Percentiles rank a stretch among this genome's conserved stretches.
These are phyloP conservation scores for Bipolaris bicolor DNA, from an alignment of 2,329 filamentous ascomycete species.

Conservation along the genomic window DNA sequence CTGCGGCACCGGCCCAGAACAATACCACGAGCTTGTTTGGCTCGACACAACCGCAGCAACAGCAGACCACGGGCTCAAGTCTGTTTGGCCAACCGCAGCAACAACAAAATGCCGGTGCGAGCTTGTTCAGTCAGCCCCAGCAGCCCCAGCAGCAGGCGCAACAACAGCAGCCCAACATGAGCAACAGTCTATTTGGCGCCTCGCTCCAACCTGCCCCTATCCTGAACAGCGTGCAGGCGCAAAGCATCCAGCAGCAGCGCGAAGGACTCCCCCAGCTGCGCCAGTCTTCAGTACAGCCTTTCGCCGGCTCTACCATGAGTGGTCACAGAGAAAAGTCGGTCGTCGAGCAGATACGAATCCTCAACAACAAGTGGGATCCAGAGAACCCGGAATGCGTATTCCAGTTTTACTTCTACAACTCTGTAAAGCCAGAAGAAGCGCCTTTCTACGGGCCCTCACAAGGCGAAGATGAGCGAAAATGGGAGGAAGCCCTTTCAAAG, in stretches of 20 bases:
- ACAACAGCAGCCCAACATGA: constrained; percentile 50
- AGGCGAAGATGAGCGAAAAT: constrained; percentile 76
- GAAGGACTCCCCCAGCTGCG: constrained; percentile 46
- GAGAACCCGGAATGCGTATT: constrained; percentile 72
- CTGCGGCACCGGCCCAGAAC: constrained; percentile 25
- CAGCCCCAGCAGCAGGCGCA: constrained; percentile 43
- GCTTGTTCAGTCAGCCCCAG: constrained; percentile 49
- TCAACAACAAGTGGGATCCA: constrained; percentile 77
- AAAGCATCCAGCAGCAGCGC: constrained; percentile 47
- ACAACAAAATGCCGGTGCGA: constrained; percentile 49
- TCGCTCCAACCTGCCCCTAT: constrained; percentile 40
- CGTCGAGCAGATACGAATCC: constrained; percentile 72
- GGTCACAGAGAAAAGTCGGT: constrained; percentile 69
- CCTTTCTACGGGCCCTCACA: constrained; percentile 75
- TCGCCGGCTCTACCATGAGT: constrained; percentile 32
- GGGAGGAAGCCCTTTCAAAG: constrained; percentile 82
- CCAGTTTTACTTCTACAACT: constrained; percentile 87
- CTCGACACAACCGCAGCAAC: constrained; percentile 20
- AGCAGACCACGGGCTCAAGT: constrained; percentile 15
- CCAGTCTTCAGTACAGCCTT: constrained; percentile 37
- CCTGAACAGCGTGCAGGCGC: constrained; percentile 36
- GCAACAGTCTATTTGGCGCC: constrained; percentile 49
- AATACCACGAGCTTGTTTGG: constrained; percentile 31
- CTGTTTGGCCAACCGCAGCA: constrained; percentile 36
- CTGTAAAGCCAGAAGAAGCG: constrained; percentile 74